Evolutionary conservation across 352 stramenopile genomes (phyloP), one percentile per base, ranked within the genome.

Genomic region (Globisporangium lucens): DNA sequence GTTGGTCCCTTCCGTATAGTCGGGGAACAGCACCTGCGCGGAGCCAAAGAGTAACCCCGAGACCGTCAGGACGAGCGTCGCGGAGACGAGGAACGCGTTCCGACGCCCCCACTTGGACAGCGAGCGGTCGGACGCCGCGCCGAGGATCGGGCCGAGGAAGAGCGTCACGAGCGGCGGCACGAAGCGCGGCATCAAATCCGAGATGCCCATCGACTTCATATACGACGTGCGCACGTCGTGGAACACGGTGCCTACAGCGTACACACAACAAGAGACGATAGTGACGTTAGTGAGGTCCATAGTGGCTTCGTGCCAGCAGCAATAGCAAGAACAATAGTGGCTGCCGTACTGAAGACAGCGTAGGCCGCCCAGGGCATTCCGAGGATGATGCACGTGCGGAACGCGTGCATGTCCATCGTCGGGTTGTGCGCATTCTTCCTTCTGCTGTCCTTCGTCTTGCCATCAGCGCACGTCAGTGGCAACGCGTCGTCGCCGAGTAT

Each of bases 331-430:
- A 1, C 46, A 24, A 41, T 5, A 10, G 24, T 3, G 41, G 27
- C 27, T 27, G 35, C 35, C 81, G 15, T 74, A 91, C 85, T 85
- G 46, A 94, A 71, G 27, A 91, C 78, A 10, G 83, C 79, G 69
- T 91, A 89, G 4, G 83, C 83, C 30, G 78, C 77, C 83, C 83
- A 94, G 3, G 85, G 85, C 78, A 91, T 84, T 51, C 76, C 82
- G 8, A 94, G 72, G 35, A 94, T 81, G 9, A 92, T 77, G 62
- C 85, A 90, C 47, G 80, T 90, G 64, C 73, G 68, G 62, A 87
- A 79, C 15, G 75, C 56, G 49, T 67, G 65, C 66, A 75, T 53
- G 47, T 75, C 66, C 30, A 51, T 41, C 10, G 35, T 24, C 27
- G 35, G 33, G 24, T 53, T 59, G 15, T 47, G 63, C 27, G 17